Evolutionary conservation across 116 monocot genomes (phyloP), one percentile per base, ranked within the genome.

Genomic region (Iris pallida): DNA sequence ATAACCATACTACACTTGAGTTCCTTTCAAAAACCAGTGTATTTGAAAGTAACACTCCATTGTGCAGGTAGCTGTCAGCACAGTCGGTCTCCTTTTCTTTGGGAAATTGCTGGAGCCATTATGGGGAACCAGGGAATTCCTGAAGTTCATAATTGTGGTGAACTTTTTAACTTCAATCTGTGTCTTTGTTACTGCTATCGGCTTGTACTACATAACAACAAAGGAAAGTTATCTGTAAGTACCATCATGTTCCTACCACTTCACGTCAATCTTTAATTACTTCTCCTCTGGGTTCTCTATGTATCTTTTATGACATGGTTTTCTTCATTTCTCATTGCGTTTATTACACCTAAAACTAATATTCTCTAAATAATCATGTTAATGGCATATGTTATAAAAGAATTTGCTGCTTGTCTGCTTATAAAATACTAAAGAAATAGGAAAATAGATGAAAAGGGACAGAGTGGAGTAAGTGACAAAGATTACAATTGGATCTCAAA

Each of bases 151-250:
- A 68, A 77, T 88, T 69, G 71, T 90, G 17, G 88, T 85, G 49
- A 94, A 94, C 75, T 85, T 90, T 68, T 65, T 94, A 10, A 85
- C 81, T 70, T 85, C 80, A 4, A 68, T 88, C 59, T 81, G 84
- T 56, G 79, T 79, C 47, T 94, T 94, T 78, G 72, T 83, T 57
- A 86, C 83, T 53, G 93, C 93, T 44, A 85, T 94, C 71, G 61
- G 81, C 49, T 65, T 90, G 10, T 94, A 94, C 80, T 94, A 94
- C 77, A 71, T 88, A 30, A 87, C 79, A 20, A 83, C 70, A 48
- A 60, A 94, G 80, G 94, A 94, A 77, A 79, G 65, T 70, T 94
- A 88, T 68, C 88, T 94, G 94, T 94, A 78, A 93, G 89, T 86
- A 64, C 47, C 46, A 51, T 53, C 42, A 40, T 52, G 7, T 44